Conservation (phyloP, 1,284 basidiomycete genomes). For the Laetiporus sulphureus region DNA sequence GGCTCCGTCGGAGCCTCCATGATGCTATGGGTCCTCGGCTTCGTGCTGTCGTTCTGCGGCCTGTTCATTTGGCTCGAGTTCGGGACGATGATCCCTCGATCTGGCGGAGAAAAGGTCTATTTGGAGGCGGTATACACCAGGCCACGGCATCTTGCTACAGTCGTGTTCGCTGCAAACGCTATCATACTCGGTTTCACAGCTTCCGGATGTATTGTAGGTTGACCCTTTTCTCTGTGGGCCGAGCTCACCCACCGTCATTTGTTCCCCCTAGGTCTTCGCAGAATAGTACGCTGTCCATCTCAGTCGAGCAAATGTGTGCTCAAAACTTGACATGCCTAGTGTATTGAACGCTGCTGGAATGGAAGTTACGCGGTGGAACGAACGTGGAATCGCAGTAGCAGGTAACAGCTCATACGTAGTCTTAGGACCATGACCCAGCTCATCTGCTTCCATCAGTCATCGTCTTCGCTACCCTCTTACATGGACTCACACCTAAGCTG, state of each 20-base stretch:
- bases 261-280: slow-evolving; percentile 26
- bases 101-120: slow-evolving; percentile 76
- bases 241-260: too few species aligned
- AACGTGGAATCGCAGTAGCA: slow-evolving; percentile 51
- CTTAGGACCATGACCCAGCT: too few species aligned
- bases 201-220: slow-evolving; percentile 44
- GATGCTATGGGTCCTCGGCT: slow-evolving; percentile 67
- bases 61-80: slow-evolving; percentile 68
- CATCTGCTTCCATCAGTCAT: slow-evolving; percentile 14
- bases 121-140: slow-evolving; percentile 62
- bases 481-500: slow-evolving; percentile 19
- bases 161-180: slow-evolving; percentile 53
- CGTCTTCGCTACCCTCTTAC: slow-evolving; percentile 16
- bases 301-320: neutral
- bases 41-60: slow-evolving; percentile 54
- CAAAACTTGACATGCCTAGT: neutral
- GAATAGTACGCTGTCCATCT: slow-evolving; percentile 11
- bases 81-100: slow-evolving; percentile 47
- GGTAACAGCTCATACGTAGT: slow-evolving; percentile 23
- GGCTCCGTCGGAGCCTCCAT: slow-evolving; percentile 61
- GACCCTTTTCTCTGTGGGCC: neutral
- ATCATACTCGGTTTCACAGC: slow-evolving; percentile 56
- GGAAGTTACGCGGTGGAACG: slow-evolving; percentile 37
- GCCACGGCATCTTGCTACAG: slow-evolving; percentile 56
- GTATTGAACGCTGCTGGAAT: slow-evolving; percentile 11